phyloP scores from a whole-genome alignment of 2,329 filamentous ascomycete genomes.

The Beauveria varroae region DNA sequence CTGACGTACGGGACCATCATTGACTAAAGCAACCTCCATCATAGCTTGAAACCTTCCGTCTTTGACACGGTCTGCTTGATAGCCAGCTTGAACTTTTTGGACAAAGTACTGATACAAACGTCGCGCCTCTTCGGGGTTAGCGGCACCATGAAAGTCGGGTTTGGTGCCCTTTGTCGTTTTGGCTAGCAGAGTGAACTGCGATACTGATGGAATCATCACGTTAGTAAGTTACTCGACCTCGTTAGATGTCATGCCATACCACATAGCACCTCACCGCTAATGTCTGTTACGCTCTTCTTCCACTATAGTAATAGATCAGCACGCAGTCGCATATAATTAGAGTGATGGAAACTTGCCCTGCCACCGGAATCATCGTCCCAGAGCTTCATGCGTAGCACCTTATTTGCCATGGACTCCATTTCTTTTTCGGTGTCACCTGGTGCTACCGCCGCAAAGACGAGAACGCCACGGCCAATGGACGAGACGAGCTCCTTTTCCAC shows the following conservation, averaged over 20 bases:
- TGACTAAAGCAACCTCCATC: constrained; percentile 94
- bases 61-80: constrained; percentile 69
- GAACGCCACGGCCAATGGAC: constrained; percentile 79
- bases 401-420: constrained; percentile 72
- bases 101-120: constrained; percentile 80
- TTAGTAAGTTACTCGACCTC: neutral
- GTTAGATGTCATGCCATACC: constrained; percentile 45
- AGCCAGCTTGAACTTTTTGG: constrained; percentile 63
- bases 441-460: constrained; percentile 87
- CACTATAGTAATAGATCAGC: constrained; percentile 48
- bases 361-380: constrained; percentile 77
- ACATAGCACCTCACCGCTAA: constrained; percentile 87
- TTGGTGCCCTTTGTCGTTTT: constrained; percentile 94
- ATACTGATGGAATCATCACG: constrained; percentile 51
- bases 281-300: constrained; percentile 84
- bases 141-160: constrained; percentile 87
- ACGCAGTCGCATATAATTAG: constrained; percentile 12
- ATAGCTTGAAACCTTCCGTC: constrained; percentile 97
- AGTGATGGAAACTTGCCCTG: constrained; percentile 40
- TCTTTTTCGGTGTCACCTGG: constrained; percentile 88
- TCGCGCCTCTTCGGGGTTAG: constrained; percentile 69
- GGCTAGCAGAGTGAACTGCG: constrained; percentile 90
- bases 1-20: constrained; percentile 61
- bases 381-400: constrained; percentile 81
- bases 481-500: constrained; percentile 88